Evolutionary conservation across 495 filamentous ascomycete species (phyloP).

Genomic region (Penicillium desertorum): DNA sequence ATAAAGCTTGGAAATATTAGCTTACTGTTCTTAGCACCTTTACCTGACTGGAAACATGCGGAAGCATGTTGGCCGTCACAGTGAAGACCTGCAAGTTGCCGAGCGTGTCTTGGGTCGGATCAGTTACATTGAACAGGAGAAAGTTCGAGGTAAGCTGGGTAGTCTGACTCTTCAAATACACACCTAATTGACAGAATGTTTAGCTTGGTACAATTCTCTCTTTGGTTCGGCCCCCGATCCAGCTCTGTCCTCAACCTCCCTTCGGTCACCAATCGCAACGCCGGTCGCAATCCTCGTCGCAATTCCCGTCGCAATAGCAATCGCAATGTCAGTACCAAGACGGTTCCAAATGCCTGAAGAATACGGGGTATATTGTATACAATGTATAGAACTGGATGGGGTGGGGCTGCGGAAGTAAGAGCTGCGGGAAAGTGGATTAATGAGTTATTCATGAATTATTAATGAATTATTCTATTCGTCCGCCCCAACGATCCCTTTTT

Average conservation of each 20-base stretch:
- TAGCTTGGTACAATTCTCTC: neutral
- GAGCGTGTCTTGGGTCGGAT: neutral
- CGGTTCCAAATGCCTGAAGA: neutral
- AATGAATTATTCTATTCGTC: too few species aligned
- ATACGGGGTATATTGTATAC: neutral
- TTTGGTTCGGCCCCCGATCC: neutral
- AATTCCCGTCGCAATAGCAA: neutral
- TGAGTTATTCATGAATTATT: too few species aligned
- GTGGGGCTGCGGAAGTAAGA: neutral
- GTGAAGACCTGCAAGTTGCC: neutral
- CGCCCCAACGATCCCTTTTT: too few species aligned
- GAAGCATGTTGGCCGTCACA: neutral
- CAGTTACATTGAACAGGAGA: neutral
- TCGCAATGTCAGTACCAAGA: neutral
- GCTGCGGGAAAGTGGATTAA: neutral
- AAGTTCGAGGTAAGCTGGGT: neutral
- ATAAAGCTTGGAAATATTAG: neutral
- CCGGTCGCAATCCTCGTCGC: neutral
- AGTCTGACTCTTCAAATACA: neutral
- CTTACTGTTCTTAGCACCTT: neutral
- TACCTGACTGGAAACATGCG: neutral
- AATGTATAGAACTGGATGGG: neutral
- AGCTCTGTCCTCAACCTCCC: neutral
- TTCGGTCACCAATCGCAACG: neutral
- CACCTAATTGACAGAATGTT: neutral